Percentiles rank a stretch among this genome's conserved stretches.
phyloP scores from a whole-genome alignment of 2,329 filamentous ascomycete genomes.

The Biscogniauxia marginata region DNA sequence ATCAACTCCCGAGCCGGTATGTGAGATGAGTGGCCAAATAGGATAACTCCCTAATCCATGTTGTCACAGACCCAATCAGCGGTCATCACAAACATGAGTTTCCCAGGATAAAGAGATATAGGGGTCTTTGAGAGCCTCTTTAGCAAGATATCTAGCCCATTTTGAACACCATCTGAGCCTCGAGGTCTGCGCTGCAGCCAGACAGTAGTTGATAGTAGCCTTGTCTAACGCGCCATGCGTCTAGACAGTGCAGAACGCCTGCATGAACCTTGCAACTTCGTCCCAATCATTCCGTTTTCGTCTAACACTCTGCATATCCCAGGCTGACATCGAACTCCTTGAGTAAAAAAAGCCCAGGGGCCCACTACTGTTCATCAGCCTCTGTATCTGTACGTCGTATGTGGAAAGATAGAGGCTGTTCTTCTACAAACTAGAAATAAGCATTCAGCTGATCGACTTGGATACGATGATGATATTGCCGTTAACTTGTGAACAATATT shows the following conservation, averaged over 20 bases:
- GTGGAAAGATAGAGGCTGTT: neutral
- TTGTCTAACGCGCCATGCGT: slow-evolving; percentile 20
- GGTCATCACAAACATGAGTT: neutral
- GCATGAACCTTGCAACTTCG: slow-evolving; percentile 12
- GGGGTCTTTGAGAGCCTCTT: slow-evolving; percentile 15
- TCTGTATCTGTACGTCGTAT: neutral
- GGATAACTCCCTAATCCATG: slow-evolving; percentile 23
- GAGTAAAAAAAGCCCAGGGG: slow-evolving; percentile 13
- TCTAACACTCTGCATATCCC: slow-evolving; percentile 15
- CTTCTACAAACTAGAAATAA: neutral
- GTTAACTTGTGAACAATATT: neutral
- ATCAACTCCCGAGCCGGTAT: slow-evolving; percentile 14
- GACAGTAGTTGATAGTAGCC: slow-evolving; percentile 17
- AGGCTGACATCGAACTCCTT: slow-evolving; percentile 20
- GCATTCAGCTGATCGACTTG: neutral
- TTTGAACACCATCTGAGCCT: slow-evolving; percentile 17
- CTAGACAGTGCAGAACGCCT: slow-evolving; percentile 12
- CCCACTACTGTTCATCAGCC: slow-evolving; percentile 6
- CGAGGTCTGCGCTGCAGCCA: slow-evolving; percentile 10
- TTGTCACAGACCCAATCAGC: neutral
- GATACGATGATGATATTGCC: neutral
- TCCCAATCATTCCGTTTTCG: slow-evolving; percentile 18
- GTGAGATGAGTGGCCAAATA: slow-evolving; percentile 19
- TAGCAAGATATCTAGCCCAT: slow-evolving; percentile 16
- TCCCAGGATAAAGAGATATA: neutral